Evolutionary conservation across 441 rosid genomes (phyloP), one percentile per base, ranked within the genome.

Genomic region (Brassica hybrid): DNA sequence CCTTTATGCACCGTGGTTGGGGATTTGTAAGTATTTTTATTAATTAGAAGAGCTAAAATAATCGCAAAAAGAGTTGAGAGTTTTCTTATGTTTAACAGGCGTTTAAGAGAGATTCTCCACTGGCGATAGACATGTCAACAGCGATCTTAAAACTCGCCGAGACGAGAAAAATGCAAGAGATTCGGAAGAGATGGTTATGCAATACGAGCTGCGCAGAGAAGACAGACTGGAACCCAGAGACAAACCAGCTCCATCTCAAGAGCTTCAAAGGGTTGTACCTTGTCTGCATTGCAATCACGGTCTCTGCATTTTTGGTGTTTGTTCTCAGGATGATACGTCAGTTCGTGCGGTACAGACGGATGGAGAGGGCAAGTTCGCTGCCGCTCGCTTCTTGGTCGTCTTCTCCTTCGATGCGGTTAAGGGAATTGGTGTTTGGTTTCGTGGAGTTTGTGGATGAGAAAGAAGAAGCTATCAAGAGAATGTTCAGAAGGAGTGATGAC

Each of bases 221-320:
- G 25, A 66, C 80, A 73, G 32, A 32, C 0, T 57, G 45, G 68
- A 59, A 80, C 6, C 65, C 83, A 0, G 88, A 87, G 80, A 78
- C 88, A n/a, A 84, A 86, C 83, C 90, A 86, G 69, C 97, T 94
- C 52, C 88, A 79, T 18, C 48, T 94, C 69, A 68, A 48, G 71
- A 92, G 91, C 86, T 94, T 94, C 86, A 90, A 94, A 92, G 98
- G 95, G 79, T 80, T 94, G 21, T 94, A 87, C 79, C 84, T 92
- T 61, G 80, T 88, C 13, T 89, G 93, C 18, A 89, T 90, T 36
- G 81, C 45, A 61, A 8, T 88, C 74, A 45, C 91, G 8, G 76
- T 88, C 8, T 71, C 75, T 68, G 94, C 94, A 3, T 71, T 92
- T 67, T 23, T 85, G 5, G 48, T 86, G 61, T 94, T 82, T 79